phyloP scores from a whole-genome alignment of 2,329 filamentous ascomycete genomes.

The Lizonia empirigonia region DNA sequence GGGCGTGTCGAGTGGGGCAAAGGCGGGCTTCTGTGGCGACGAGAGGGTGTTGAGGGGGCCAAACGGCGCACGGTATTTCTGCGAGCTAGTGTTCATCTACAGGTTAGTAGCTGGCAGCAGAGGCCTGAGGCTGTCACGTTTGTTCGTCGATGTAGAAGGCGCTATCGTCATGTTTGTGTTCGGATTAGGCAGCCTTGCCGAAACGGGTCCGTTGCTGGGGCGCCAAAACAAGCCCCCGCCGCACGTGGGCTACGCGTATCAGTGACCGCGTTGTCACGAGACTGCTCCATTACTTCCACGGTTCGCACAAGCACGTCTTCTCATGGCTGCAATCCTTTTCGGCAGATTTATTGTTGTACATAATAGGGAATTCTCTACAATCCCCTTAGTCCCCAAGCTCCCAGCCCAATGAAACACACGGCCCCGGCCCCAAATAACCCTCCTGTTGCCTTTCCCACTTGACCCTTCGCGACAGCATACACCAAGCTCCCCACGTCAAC shows the following conservation, averaged over 20 bases:
- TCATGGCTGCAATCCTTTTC: too few relatives aligned
- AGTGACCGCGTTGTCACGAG: conserved; percentile 21
- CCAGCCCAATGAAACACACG: conserved; percentile 21
- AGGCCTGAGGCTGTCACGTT: background rate
- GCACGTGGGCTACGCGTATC: conserved; percentile 6
- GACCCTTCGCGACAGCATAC: conserved; percentile 30
- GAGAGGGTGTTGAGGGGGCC: conserved; percentile 43
- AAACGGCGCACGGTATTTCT: conserved; percentile 40
- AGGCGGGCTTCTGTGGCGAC: conserved; percentile 41
- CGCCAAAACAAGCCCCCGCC: conserved; percentile 13
- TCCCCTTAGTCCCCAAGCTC: conserved; percentile 22
- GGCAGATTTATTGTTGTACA: too few relatives aligned
- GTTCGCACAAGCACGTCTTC: too few relatives aligned
- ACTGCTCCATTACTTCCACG: background rate
- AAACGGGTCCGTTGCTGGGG: conserved; percentile 11
- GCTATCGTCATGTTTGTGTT: conserved; percentile 21
- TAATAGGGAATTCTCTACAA: conserved; percentile 7
- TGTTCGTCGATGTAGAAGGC: background rate
- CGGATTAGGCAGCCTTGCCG: conserved; percentile 6
- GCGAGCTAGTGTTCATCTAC: conserved; percentile 34
- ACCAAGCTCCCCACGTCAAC: conserved; percentile 28
- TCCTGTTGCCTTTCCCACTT: conserved; percentile 21
- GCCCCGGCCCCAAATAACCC: conserved; percentile 26
- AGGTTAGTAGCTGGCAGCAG: background rate
- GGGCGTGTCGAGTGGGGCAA: conserved; percentile 13